Conservation (phyloP, 306 rosid species). For the Fragaria iinumae region DNA sequence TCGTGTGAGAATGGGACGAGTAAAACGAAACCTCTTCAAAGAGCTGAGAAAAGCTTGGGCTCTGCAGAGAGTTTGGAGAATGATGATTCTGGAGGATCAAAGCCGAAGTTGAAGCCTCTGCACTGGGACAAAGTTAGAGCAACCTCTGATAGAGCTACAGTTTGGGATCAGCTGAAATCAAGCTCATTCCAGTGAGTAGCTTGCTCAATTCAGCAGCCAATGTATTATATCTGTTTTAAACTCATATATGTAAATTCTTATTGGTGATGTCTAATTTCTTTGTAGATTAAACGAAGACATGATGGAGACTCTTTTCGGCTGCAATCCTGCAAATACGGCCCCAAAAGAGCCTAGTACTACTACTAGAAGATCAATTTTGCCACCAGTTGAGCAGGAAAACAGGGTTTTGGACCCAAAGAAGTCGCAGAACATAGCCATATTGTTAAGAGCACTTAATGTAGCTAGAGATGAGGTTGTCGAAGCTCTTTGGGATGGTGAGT, state of each 20-base stretch:
- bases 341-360: constrained; percentile 54
- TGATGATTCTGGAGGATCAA: constrained; percentile 64
- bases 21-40: constrained; percentile 21
- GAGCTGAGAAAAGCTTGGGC: constrained; percentile 22
- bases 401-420: constrained; percentile 93
- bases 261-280: background rate
- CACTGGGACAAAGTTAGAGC: constrained; percentile 99
- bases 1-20: constrained; percentile 29
- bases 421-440: constrained; percentile 93
- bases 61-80: constrained; percentile 55
- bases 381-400: constrained; percentile 68
- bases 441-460: constrained; percentile 88
- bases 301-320: constrained; percentile 94
- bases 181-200: constrained; percentile 91
- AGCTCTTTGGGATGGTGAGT: constrained; percentile 86
- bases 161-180: constrained; percentile 97
- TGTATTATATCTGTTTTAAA: background rate
- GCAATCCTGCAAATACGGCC: constrained; percentile 48
- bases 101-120: constrained; percentile 82
- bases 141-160: constrained; percentile 89
- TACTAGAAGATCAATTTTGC: constrained; percentile 59
- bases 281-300: constrained; percentile 90
- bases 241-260: too few species aligned
- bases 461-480: constrained; percentile 91
- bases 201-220: background rate